Percentiles rank a stretch among this genome's conserved stretches.
Evolutionary conservation across 768 basidiomycete species (phyloP).

Genomic region (Russula sp.): DNA sequence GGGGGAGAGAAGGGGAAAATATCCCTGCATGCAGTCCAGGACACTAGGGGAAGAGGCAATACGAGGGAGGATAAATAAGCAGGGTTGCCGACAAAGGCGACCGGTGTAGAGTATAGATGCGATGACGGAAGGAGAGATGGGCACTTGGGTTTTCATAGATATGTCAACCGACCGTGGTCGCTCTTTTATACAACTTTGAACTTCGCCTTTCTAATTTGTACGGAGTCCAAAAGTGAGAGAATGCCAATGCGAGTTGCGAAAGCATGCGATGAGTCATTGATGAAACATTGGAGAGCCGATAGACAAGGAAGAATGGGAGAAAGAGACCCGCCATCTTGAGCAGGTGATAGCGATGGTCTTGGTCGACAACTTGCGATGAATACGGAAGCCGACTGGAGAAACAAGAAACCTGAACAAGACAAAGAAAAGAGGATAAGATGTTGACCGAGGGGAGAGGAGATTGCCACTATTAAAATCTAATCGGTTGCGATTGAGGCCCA

Average conservation of each 20-base stretch:
- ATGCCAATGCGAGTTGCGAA: conserved; percentile 31
- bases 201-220: conserved; percentile 25
- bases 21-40: conserved; percentile 25
- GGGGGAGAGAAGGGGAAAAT: conserved; percentile 27
- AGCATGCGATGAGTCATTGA: conserved; percentile 21
- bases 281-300: conserved; percentile 20
- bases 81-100: conserved; percentile 5
- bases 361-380: conserved; percentile 40
- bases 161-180: conserved; percentile 28
- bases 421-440: conserved; percentile 24
- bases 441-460: conserved; percentile 23
- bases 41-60: conserved; percentile 24
- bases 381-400: conserved; percentile 31
- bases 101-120: conserved; percentile 26
- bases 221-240: conserved; percentile 26
- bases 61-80: conserved; percentile 21
- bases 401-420: background rate
- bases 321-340: conserved; percentile 17
- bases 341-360: conserved; percentile 20
- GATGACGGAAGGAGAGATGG: conserved; percentile 22
- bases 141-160: conserved; percentile 24
- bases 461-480: conserved; percentile 25
- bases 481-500: conserved; percentile 29
- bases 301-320: background rate
- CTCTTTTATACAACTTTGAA: conserved; percentile 35